phyloP scores from a whole-genome alignment of 2,329 filamentous ascomycete genomes.

The Cryphonectria japonica region DNA sequence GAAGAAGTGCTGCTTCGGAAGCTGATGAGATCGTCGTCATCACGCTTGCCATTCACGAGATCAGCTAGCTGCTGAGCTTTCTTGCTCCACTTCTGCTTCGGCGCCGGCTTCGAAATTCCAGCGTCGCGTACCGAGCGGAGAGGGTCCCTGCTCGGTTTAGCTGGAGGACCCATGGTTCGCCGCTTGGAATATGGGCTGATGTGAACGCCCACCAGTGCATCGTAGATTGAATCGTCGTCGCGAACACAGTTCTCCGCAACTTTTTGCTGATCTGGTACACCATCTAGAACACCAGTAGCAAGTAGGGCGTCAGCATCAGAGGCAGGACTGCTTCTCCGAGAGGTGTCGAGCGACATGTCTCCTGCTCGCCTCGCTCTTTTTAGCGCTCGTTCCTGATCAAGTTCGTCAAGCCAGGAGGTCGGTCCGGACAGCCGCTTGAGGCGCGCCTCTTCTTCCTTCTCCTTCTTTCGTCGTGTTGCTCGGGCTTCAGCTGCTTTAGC shows the following conservation, averaged over 20 bases:
- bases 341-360: conserved; percentile 34
- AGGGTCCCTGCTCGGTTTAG: conserved; percentile 27
- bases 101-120: conserved; percentile 20
- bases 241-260: conserved; percentile 42
- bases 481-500: conserved; percentile 42
- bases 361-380: conserved; percentile 34
- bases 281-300: conserved; percentile 47
- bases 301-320: conserved; percentile 45
- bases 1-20: conserved; percentile 29
- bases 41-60: conserved; percentile 25
- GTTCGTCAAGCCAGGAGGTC: conserved; percentile 28
- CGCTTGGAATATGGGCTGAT: conserved; percentile 26
- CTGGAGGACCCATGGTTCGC: conserved; percentile 27
- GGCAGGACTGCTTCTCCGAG: conserved; percentile 35
- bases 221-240: conserved; percentile 32
- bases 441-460: conserved; percentile 42
- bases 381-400: conserved; percentile 35
- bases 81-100: conserved; percentile 24
- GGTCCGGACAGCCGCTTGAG: conserved; percentile 30
- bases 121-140: conserved; percentile 27
- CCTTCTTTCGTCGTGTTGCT: conserved; percentile 38
- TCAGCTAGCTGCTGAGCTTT: conserved; percentile 28
- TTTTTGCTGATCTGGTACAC: conserved; percentile 44
- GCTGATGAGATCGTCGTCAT: conserved; percentile 29
- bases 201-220: conserved; percentile 28